Evolutionary conservation across 495 filamentous ascomycete species (phyloP), one percentile per base, ranked within the genome.

Genomic region (Neurospora cerealis): DNA sequence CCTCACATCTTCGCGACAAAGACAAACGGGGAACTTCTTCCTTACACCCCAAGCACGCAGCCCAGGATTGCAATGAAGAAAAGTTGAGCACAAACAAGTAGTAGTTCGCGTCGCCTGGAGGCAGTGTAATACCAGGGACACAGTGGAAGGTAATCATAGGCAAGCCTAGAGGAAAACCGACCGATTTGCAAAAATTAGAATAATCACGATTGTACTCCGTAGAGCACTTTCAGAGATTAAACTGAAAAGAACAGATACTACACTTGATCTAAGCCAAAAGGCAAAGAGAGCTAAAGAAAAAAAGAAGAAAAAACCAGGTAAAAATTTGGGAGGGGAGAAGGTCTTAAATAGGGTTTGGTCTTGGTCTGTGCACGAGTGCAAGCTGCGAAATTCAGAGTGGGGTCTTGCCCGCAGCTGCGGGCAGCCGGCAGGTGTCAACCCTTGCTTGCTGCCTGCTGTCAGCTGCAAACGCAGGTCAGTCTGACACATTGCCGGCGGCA

Each of bases 171-270:
- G 79, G 80, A 41, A 74, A 70, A 73, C 70, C 72, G 19, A 34
- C 74, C 79, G 74, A 69, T 28, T 2, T 70, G 70, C 87, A 86
- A 93, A 93, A 93, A 94, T 93, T 86, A 87, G 90, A 88, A 89
- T 93, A 94, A 94, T 93, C 90, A 90, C 87, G 87, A 89, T 88
- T 91, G 87, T 88, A 85, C 86, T 86, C 89, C 86, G 84, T 91
- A 89, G 90, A 81, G 78, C 79, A 83, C 81, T 88, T 88, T 88
- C 87, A 89, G 87, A 88, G 86, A 89, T 95, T 94, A 95, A 93
- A 95, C 92, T 95, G 91, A 94, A 94, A 95, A 96, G 93, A 96
- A 96, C 93, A 96, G 93, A 96, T 97, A 96, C 93, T 95, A 96
- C 93, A 96, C 93, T 95, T 95, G 93, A 96, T 95, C 93, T 96